These are phyloP conservation scores for Sclerotinia borealis DNA, from an alignment of 2,329 filamentous ascomycete species.

Conservation along the genomic window DNA sequence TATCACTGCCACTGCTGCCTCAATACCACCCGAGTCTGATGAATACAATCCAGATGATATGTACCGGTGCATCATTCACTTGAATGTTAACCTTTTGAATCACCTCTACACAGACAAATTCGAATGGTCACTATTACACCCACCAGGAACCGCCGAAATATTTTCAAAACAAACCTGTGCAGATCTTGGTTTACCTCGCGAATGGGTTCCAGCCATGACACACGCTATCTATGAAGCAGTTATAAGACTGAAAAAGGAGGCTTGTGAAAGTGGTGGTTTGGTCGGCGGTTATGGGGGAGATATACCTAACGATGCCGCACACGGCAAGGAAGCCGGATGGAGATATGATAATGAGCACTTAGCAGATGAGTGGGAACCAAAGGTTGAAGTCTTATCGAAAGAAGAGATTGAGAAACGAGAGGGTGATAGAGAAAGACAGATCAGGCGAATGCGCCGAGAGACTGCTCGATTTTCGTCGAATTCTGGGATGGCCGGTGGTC, in stretches of 20 bases:
- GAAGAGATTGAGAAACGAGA: slow-evolving; percentile 98
- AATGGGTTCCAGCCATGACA: slow-evolving; percentile 91
- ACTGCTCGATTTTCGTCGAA: slow-evolving; percentile 89
- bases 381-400: slow-evolving; percentile 75
- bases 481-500: slow-evolving; percentile 71
- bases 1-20: slow-evolving; percentile 64
- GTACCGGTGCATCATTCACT: slow-evolving; percentile 84
- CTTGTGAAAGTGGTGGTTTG: slow-evolving; percentile 83
- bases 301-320: slow-evolving; percentile 82
- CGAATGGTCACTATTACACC: slow-evolving; percentile 92
- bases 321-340: slow-evolving; percentile 83
- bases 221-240: slow-evolving; percentile 97
- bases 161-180: slow-evolving; percentile 92
- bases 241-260: slow-evolving; percentile 88
- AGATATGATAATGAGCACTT: slow-evolving; percentile 89
- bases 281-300: slow-evolving; percentile 68
- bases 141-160: slow-evolving; percentile 82
- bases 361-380: slow-evolving; percentile 77
- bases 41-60: slow-evolving; percentile 87
- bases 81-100: slow-evolving; percentile 88
- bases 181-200: slow-evolving; percentile 80
- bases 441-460: slow-evolving; percentile 78
- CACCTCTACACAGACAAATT: slow-evolving; percentile 95
- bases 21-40: slow-evolving; percentile 58
- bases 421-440: slow-evolving; percentile 86